A percentile compares a stretch with the other conserved stretches of the same genome.
Conservation (phyloP, 805 yeast species). For the Tetrapisispora taiwanensis region DNA sequence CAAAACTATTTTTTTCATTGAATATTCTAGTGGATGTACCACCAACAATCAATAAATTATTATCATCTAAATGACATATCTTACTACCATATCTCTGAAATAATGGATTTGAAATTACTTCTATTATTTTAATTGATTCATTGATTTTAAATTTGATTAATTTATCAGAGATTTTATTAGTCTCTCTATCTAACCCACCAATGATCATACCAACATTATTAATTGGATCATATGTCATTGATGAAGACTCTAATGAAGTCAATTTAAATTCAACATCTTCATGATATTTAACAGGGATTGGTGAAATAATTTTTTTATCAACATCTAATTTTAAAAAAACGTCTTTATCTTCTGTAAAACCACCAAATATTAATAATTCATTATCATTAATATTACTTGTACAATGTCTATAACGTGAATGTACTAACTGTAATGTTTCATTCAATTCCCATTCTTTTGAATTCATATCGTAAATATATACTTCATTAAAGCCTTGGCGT, state of each 20-base stretch:
- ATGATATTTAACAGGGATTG: background rate
- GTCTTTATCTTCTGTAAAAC: constrained; percentile 21
- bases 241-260: constrained; percentile 22
- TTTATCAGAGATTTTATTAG: constrained; percentile 24
- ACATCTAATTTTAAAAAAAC: constrained; percentile 17
- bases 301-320: constrained; percentile 11
- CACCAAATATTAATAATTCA: constrained; percentile 43
- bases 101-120: constrained; percentile 20
- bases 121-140: constrained; percentile 13
- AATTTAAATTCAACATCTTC: background rate
- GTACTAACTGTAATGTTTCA: constrained; percentile 30
- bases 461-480: constrained; percentile 30
- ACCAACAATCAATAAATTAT: constrained; percentile 41
- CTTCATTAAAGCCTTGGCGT: constrained; percentile 33
- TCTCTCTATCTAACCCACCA: constrained; percentile 19
- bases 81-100: constrained; percentile 44
- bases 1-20: constrained; percentile 29
- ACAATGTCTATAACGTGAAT: constrained; percentile 43
- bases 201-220: constrained; percentile 11
- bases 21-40: constrained; percentile 39
- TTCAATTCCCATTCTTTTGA: constrained; percentile 32
- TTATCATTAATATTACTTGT: constrained; percentile 25
- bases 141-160: constrained; percentile 24
- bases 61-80: constrained; percentile 22
- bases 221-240: constrained; percentile 11